These are phyloP conservation scores for Prinsepia uniflora DNA, from an alignment of 306 rosid species.

Conservation along the genomic window DNA sequence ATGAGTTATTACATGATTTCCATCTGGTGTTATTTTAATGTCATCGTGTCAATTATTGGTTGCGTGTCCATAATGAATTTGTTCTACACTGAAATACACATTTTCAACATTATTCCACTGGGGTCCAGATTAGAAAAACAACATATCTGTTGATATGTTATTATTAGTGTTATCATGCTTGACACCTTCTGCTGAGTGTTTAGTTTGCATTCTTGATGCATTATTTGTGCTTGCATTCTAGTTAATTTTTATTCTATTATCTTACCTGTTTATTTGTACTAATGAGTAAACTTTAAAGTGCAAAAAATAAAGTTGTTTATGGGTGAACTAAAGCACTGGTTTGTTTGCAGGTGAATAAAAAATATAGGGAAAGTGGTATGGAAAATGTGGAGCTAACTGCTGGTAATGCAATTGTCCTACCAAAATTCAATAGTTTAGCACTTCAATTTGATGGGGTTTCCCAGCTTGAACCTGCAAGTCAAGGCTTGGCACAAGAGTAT, in stretches of 20 bases:
- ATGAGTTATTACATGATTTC: not conserved
- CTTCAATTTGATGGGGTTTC: conserved; percentile 31
- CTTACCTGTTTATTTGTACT: not conserved
- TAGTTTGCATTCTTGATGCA: not conserved
- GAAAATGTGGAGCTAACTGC: conserved; percentile 29
- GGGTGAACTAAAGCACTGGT: conserved; percentile 4
- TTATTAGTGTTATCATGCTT: not conserved
- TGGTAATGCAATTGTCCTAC: conserved; percentile 27
- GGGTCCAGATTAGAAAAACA: not conserved
- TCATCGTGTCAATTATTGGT: not conserved
- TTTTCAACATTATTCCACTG: not conserved
- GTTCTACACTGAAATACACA: not conserved
- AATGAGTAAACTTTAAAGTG: not conserved
- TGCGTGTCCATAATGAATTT: not conserved
- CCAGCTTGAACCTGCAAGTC: conserved; percentile 24
- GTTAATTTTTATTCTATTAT: not conserved
- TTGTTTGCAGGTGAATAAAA: conserved; percentile 44
- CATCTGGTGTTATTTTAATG: not conserved
- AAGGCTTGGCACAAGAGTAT: conserved; percentile 28
- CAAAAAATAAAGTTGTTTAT: not conserved
- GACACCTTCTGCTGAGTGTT: not conserved
- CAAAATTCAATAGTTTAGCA: conserved; percentile 24
- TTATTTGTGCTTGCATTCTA: conserved; percentile 1
- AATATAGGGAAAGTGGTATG: conserved; percentile 18
- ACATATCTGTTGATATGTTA: not conserved